Evolutionary conservation across 805 yeast genomes (phyloP), one percentile per base, ranked within the genome.

Genomic region (Ogataea naganishii): DNA sequence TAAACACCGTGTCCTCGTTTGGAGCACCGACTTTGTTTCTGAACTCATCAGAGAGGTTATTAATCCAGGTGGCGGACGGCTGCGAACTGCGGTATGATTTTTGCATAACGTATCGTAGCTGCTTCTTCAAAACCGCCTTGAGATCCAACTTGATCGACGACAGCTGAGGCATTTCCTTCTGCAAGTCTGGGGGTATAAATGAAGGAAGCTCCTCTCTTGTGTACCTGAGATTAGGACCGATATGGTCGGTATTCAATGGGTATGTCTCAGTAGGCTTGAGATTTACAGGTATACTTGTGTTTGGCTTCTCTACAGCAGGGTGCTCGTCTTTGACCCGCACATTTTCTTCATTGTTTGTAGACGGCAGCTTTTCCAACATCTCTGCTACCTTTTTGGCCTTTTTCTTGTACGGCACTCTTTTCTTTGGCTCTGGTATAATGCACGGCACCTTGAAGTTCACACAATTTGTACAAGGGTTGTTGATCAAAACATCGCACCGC

Each of bases 361-460:
- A 15, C 2, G 65, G 43, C 6, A 39, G 31, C 12, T 32, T 36
- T 5, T 38, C 37, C 12, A 38, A 40, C 10, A 39, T 36, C 6
- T 19, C 8, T 8, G 35, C 15, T 8, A 30, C 31, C 25, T 39
- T 39, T 14, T 40, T 30, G 6, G 43, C 38, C 6, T 17, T 22
- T 20, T 39, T 36, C 15, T 27, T 34, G 13, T n/a, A n/a, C 24
- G 52, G 47, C 63, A 55, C 56, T 51, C 55, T 40, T 31, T 54
- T 71, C 44, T 63, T 75, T 18, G 65, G 68, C 39, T 72, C 80
- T 9, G 82, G 84, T 29, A 77, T 63, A 21, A 60, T 60, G 54
- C 83, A 80, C 34, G 74, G 83, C 49, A 80, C 71, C 6, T 80
- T 79, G 50, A 76, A 75, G 3, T 79, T 73, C 29, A 69, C 58